Percentiles rank a stretch among this genome's conserved stretches.
Evolutionary conservation across 2,329 filamentous ascomycete genomes (phyloP).

Genomic region (Aspergillus quadricinctus): DNA sequence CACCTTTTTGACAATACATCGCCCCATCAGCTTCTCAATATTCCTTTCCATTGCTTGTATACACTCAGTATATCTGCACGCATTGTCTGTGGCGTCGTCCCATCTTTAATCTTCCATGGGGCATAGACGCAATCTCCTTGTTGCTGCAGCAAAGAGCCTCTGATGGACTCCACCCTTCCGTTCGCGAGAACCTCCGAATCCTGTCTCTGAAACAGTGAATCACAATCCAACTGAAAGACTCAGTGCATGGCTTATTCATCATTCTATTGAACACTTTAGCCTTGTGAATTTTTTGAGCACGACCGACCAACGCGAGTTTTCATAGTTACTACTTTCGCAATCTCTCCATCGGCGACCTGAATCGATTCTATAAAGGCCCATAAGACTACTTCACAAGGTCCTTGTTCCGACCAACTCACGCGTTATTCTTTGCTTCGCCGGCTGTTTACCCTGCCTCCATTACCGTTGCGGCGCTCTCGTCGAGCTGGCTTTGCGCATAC

Average conservation of each 20-base stretch:
- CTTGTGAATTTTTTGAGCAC: neutral
- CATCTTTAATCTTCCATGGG: neutral
- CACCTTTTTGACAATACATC: neutral
- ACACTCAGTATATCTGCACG: neutral
- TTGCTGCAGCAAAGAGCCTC: neutral
- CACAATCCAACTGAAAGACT: neutral
- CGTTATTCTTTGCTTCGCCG: neutral
- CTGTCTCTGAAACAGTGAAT: neutral
- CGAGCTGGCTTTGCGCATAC: neutral
- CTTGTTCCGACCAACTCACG: neutral
- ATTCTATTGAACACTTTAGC: neutral
- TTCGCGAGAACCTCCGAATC: neutral
- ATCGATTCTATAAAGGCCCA: neutral
- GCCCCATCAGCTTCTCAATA: neutral
- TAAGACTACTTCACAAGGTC: neutral
- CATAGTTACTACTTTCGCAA: neutral
- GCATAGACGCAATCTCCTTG: neutral
- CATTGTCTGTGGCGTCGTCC: neutral
- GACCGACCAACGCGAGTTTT: neutral
- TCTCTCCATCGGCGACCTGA: neutral
- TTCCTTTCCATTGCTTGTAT: neutral
- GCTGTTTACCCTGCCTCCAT: neutral
- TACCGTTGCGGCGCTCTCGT: neutral
- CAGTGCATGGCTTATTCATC: neutral
- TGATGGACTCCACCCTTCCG: neutral